Conservation (phyloP, 2,329 filamentous ascomycete genomes). For the Dryadomyces quercus-mongolicae region DNA sequence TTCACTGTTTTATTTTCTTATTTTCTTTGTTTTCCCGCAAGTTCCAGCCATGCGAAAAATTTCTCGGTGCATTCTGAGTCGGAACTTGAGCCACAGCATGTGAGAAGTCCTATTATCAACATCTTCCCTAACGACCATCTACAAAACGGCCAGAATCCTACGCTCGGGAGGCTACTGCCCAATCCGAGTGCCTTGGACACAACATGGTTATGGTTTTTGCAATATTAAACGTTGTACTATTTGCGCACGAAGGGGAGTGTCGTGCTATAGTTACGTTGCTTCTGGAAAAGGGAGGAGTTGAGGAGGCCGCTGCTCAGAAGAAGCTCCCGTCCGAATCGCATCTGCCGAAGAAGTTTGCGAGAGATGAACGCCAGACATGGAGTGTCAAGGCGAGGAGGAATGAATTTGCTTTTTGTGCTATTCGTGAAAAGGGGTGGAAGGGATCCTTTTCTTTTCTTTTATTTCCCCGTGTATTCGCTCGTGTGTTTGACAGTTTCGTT, state of each 20-base stretch:
- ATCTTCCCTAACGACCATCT: slow-evolving; percentile 24
- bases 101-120: slow-evolving; percentile 21
- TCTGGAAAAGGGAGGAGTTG: background rate
- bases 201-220: slow-evolving; percentile 25
- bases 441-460: slow-evolving; percentile 2
- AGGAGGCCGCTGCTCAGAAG: background rate
- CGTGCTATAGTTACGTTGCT: background rate
- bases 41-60: slow-evolving; percentile 6
- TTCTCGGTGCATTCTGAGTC: slow-evolving; percentile 16
- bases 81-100: slow-evolving; percentile 17
- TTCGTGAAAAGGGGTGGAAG: background rate
- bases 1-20: background rate
- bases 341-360: background rate
- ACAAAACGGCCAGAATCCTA: slow-evolving; percentile 27
- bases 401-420: too few species aligned
- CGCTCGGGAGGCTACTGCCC: slow-evolving; percentile 24
- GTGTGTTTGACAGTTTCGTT: background rate
- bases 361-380: background rate
- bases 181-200: slow-evolving; percentile 25
- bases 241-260: background rate
- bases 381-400: too few species aligned
- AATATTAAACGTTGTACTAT: slow-evolving; percentile 15
- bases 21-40: slow-evolving; percentile 5
- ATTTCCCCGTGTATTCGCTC: background rate
- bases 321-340: background rate